Evolutionary conservation across 176 grass and related monocot genomes (phyloP).

Genomic region (Oryza rufipogon): DNA sequence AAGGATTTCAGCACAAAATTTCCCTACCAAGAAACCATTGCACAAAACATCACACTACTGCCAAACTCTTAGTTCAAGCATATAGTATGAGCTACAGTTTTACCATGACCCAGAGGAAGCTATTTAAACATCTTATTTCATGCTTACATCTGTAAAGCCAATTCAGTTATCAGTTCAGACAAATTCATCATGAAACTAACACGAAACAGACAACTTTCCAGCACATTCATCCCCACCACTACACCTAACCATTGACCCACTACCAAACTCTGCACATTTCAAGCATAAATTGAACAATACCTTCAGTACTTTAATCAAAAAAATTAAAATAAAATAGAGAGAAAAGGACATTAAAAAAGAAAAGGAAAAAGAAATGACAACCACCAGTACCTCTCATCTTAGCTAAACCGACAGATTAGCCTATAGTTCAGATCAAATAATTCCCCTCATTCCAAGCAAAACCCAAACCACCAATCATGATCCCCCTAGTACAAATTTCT

Average conservation of each 20-base stretch:
- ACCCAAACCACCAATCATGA: constrained; percentile 18
- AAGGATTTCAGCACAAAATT: neutral
- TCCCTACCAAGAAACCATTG: neutral
- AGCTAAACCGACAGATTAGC: constrained; percentile 42
- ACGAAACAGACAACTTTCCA: constrained; percentile 45
- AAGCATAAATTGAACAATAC: constrained; percentile 34
- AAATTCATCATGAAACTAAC: constrained; percentile 37
- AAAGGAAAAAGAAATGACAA: constrained; percentile 54
- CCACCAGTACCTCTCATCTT: constrained; percentile 38
- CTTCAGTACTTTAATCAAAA: constrained; percentile 46
- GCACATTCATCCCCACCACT: constrained; percentile 43
- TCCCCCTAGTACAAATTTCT: neutral
- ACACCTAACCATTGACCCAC: constrained; percentile 46
- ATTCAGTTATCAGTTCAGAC: constrained; percentile 16
- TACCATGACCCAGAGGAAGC: neutral
- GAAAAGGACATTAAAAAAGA: neutral
- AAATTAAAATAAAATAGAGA: neutral
- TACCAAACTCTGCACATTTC: constrained; percentile 48
- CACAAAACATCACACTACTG: constrained; percentile 1
- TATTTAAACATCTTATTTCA: neutral
- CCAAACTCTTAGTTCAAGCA: constrained; percentile 30
- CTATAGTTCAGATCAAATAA: constrained; percentile 38
- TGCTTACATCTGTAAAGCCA: neutral
- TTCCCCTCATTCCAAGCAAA: constrained; percentile 22
- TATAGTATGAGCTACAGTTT: constrained; percentile 28